Base-by-base conservation (phyloP, 352 stramenopile species). In the Pythium folliculosum region DNA sequence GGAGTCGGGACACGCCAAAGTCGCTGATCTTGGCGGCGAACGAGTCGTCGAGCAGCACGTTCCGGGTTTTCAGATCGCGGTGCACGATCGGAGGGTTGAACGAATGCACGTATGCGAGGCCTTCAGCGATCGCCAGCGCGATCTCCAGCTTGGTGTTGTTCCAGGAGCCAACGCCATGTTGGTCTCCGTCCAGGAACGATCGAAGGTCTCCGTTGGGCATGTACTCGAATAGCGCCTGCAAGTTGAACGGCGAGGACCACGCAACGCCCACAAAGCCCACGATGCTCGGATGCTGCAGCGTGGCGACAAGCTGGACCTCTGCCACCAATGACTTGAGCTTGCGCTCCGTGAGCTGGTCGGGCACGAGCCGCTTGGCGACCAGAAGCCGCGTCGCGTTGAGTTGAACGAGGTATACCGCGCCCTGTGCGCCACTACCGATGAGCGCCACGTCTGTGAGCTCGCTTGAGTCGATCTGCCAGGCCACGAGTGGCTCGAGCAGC, bases 151-250 rank as follows among this genome's bases (percentile, higher is more conserved):
- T 56, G 0, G 12, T 7, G 16, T 4, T 47, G 12, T 4, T 16
- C 52, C 37, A 45, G 27, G 52, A 49, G 35, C 5, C 17, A 4
- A 9, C 21, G 19, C 19, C 7, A 19, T 16, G 10, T 45, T 60
- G 14, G 52, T 48, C 8, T 19, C 10, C 19, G 37, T 62, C 35
- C 12, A 65, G 45, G n/a, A 37, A 55, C 23, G 30, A 37, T 8
- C 58, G 58, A 32, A 67, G 32, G 22, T 67, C 49, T n/a, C 64
- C 69, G 30, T 63, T 55, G 21, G 54, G 17, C 60, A 73, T 70
- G 44, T 60, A 70, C 62, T 69, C 56, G 21, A 51, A 67, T 25
- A 73, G 16, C 32, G 57, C 53, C 38, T 60, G 55, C 3, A 73
- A 6, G 27, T 72, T 51, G 51, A 23, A 51, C 14, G 55, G 35